Evolutionary conservation across 768 basidiomycete genomes (phyloP), one percentile per base, ranked within the genome.

Genomic region (Boletus barrowsii): DNA sequence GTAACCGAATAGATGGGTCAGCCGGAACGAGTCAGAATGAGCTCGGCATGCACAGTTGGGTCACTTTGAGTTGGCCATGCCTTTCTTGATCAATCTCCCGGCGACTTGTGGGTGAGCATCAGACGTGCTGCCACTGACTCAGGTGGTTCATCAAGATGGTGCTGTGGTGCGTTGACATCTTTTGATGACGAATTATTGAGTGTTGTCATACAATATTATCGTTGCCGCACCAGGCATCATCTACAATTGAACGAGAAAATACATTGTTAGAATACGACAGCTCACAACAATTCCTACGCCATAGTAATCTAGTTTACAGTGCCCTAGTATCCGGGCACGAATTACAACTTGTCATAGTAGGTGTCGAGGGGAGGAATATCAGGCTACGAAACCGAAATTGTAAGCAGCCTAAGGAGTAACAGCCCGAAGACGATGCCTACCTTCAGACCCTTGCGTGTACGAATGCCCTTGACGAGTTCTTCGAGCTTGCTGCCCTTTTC

Each of bases 391-490:
- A 46, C 55, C 10, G 24, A 47, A 61, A 49, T 13, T 22, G 46
- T 67, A n/a, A 67, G 42, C 50, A 14, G 41, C 32, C 14, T 20
- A 26, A 26, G 30, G 47, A 53, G 47, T 11, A 36, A 3, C 3
- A 39, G 6, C 15, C 22, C 29, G 17, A 48, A 20, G 35, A 37
- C 33, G 18, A 47, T 18, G 48, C 74, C 36, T 62, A 86, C 86
- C 85, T 94, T 96, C 73, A 97, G 90, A 80, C 94, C 94, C 78
- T 98, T 99, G 76, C 97, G 86, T 24, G 74, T 79, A 70, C 96
- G 89, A 76, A 99, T 92, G 64, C 73, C 73, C 58, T 71, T 83
- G 43, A 92, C 92, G 54, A 98, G 75, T 45, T 88, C 84, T 76
- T 95, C 92, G 61, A 94, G 75, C 82, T 95, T 94, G 78, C 83